Conservation (phyloP, 2,329 filamentous ascomycete genomes). For the Trichoderma oligosporum region DNA sequence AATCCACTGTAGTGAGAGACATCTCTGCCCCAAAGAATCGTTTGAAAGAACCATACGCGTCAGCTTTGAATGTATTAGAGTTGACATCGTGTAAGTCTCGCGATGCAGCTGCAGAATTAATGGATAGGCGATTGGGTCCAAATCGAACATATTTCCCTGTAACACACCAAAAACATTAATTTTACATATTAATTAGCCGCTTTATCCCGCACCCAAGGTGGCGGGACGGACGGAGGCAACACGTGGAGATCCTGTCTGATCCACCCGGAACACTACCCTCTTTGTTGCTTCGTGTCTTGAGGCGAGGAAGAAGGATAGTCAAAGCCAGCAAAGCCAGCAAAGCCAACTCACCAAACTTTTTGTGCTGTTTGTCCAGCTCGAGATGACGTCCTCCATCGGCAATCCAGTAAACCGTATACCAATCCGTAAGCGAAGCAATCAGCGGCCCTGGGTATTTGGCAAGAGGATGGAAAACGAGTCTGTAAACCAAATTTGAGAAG, state of each 20-base stretch:
- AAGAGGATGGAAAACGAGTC: slow-evolving; percentile 23
- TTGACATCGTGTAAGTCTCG: slow-evolving; percentile 16
- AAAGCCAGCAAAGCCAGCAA: too few relatives aligned
- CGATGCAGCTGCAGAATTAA: slow-evolving; percentile 18
- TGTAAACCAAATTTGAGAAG: slow-evolving; percentile 18
- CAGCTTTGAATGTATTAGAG: slow-evolving; percentile 16
- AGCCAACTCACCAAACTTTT: slow-evolving; percentile 11
- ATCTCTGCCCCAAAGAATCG: slow-evolving; percentile 20
- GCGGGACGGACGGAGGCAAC: neutral
- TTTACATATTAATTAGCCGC: neutral
- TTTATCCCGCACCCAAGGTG: neutral
- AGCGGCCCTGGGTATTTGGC: slow-evolving; percentile 25
- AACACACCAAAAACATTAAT: neutral
- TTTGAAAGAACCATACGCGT: slow-evolving; percentile 19
- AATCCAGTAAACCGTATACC: slow-evolving; percentile 20
- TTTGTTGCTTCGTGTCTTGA: neutral
- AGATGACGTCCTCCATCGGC: slow-evolving; percentile 15
- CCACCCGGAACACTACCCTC: neutral
- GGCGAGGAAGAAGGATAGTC: too few relatives aligned
- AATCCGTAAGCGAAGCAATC: slow-evolving; percentile 23
- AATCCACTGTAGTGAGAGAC: slow-evolving; percentile 20
- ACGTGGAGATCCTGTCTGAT: neutral
- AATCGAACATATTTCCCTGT: slow-evolving; percentile 20
- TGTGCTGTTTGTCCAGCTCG: slow-evolving; percentile 17
- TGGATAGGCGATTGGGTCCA: slow-evolving; percentile 19